A percentile compares a stretch with the other conserved stretches of the same genome.
Conservation (phyloP, 108 stramenopile genomes). For the Heterococcus sp. region DNA sequence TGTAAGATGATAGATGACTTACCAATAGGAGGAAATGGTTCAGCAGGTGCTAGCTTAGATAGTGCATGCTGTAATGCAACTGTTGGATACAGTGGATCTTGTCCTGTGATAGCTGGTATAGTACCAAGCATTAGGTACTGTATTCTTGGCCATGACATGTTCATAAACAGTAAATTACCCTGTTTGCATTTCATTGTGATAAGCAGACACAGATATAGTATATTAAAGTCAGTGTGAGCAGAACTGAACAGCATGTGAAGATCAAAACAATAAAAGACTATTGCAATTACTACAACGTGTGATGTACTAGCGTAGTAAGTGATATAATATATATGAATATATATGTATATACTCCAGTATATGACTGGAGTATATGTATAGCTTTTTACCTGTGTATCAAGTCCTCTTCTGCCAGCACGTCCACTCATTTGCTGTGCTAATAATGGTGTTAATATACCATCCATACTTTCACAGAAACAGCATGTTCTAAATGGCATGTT, state of each 20-base stretch:
- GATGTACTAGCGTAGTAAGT: too few species aligned
- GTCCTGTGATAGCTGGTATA: constrained; percentile 88
- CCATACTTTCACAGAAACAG: constrained; percentile 77
- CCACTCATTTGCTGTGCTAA: constrained; percentile 99
- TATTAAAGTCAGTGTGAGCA: too few species aligned
- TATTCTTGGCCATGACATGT: constrained; percentile 92
- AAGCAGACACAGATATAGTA: too few species aligned
- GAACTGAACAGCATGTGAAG: too few species aligned
- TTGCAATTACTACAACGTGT: too few species aligned
- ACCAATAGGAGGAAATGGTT: not conserved
- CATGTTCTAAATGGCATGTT: constrained; percentile 99
- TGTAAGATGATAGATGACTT: not conserved
- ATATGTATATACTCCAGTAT: too few species aligned
- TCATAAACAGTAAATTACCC: constrained; percentile 93
- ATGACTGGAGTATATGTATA: too few species aligned
- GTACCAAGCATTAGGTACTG: constrained; percentile 96
- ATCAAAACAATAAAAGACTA: too few species aligned
- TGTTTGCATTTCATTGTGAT: too few species aligned
- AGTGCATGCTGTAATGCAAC: constrained; percentile 82
- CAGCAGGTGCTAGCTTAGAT: constrained; percentile 39
- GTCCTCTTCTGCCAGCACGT: constrained; percentile 95
- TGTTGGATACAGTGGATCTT: constrained; percentile 88
- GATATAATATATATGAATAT: too few species aligned
- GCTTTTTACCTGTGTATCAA: constrained; percentile 92
- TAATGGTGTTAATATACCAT: constrained; percentile 20